phyloP scores from a whole-genome alignment of 345 rosid genomes.

The Ailanthus altissimus region DNA sequence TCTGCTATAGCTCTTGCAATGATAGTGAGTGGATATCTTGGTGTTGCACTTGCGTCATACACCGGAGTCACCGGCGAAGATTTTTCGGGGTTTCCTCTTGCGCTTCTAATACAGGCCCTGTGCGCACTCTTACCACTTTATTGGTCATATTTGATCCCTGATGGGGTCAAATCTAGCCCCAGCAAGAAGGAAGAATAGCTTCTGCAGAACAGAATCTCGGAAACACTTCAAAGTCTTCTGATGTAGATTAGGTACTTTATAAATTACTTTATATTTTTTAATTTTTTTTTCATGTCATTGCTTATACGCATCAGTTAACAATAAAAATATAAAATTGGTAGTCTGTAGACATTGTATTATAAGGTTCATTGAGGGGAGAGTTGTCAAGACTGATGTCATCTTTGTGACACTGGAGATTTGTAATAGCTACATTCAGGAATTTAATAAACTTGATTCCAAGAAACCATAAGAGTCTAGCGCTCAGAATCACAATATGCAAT shows the following conservation, averaged over 20 bases:
- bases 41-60: conserved; percentile 69
- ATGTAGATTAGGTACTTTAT: background rate
- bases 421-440: background rate
- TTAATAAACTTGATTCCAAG: background rate
- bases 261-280: background rate
- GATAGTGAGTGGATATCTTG: conserved; percentile 75
- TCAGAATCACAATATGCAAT: background rate
- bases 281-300: background rate
- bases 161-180: conserved; percentile 36
- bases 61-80: conserved; percentile 61
- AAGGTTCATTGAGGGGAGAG: too few species aligned
- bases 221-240: background rate
- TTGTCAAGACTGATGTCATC: background rate
- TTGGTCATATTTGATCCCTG: conserved; percentile 62
- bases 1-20: conserved; percentile 74
- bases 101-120: conserved; percentile 61
- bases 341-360: background rate
- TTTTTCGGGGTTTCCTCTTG: conserved; percentile 62
- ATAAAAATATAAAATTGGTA: background rate
- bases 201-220: background rate
- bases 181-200: conserved; percentile 33
- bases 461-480: background rate
- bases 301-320: background rate
- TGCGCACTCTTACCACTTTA: conserved; percentile 59
- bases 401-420: background rate